Evolutionary conservation across 352 stramenopile genomes (phyloP).

Genomic region (Blastocystis hominis): DNA sequence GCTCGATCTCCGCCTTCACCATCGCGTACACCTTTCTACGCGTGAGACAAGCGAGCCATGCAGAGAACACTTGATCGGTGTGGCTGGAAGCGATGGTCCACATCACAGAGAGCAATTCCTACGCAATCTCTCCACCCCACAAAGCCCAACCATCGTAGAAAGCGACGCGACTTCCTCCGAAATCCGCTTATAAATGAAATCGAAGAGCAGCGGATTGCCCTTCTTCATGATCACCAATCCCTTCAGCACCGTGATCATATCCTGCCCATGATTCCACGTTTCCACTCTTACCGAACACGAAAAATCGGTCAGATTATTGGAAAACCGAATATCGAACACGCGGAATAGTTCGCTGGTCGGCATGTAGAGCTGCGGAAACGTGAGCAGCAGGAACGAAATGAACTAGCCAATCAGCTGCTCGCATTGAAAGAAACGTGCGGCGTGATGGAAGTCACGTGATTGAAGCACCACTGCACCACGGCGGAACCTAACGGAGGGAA

Average conservation of each 20-base stretch:
- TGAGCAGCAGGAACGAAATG: not conserved
- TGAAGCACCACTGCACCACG: not conserved
- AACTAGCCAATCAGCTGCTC: not conserved
- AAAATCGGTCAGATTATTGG: not conserved
- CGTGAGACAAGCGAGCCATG: not conserved
- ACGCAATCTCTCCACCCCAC: not conserved
- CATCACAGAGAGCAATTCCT: conserved; percentile 35
- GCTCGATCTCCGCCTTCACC: not conserved
- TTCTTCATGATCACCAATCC: not conserved
- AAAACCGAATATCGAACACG: conserved; percentile 5
- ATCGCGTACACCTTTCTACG: not conserved
- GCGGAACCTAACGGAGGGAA: not conserved
- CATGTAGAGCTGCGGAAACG: not conserved
- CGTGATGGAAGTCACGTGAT: not conserved
- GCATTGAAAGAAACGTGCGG: not conserved
- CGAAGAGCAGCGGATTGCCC: not conserved
- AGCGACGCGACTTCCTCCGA: not conserved
- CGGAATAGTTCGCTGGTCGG: not conserved
- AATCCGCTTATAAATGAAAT: conserved; percentile 33
- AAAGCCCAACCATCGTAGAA: not conserved
- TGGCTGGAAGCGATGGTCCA: conserved; percentile 5
- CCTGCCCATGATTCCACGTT: not conserved
- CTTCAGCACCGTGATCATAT: not conserved
- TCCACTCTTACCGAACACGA: not conserved
- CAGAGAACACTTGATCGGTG: not conserved